phyloP scores from a whole-genome alignment of 139 green algal species.

The Asterochloris erici region DNA sequence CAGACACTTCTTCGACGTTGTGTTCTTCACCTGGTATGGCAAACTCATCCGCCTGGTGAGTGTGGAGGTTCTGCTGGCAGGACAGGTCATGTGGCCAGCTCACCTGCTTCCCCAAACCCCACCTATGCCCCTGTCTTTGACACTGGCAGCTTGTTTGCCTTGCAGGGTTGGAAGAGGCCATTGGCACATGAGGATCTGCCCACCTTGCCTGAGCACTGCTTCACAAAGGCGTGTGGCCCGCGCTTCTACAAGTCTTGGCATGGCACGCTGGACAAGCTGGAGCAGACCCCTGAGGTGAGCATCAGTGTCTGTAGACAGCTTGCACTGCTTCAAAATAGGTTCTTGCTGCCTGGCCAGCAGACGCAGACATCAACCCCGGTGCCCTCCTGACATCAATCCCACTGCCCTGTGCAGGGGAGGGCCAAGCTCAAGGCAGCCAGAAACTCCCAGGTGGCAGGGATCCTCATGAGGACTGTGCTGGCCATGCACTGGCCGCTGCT shows the following conservation, averaged over 20 bases:
- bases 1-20: background rate
- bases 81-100: background rate
- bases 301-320: background rate
- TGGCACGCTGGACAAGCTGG: background rate
- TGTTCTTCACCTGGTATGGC: conserved; percentile 17
- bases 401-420: background rate
- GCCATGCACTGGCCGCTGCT: background rate
- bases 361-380: background rate
- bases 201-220: conserved; percentile 3
- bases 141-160: background rate
- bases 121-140: background rate
- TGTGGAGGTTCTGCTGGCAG: background rate
- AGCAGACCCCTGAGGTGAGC: conserved; percentile 3
- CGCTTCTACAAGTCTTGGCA: conserved; percentile 10
- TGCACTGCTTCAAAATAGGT: background rate
- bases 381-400: background rate
- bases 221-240: background rate
- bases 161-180: conserved; percentile 7
- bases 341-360: background rate
- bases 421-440: background rate
- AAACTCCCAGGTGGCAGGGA: background rate
- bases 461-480: background rate
- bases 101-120: background rate
- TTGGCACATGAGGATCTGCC: conserved; percentile 10
- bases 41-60: conserved; percentile 4